A percentile compares a stretch with the other conserved stretches of the same genome.
These are phyloP conservation scores for Pisolithus marmoratus DNA, from an alignment of 768 basidiomycete genomes.

Conservation along the genomic window DNA sequence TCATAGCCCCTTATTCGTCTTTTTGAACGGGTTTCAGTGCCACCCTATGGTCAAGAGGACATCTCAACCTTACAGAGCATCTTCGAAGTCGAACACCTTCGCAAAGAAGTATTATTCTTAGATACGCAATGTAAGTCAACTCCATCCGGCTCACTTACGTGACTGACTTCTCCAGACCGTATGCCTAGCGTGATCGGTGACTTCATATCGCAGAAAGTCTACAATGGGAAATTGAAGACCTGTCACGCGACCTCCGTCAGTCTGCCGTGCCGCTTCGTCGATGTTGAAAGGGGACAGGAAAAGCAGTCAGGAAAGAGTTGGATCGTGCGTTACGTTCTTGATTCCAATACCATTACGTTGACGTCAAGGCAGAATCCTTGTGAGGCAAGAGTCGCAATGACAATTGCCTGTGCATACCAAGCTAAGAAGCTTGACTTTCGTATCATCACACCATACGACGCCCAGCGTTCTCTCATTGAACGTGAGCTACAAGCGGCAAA, in stretches of 20 bases:
- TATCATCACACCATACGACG: slow-evolving; percentile 80
- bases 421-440: slow-evolving; percentile 39
- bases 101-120: slow-evolving; percentile 43
- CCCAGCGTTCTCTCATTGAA: slow-evolving; percentile 59
- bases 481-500: slow-evolving; percentile 38
- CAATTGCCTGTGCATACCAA: too few species aligned
- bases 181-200: slow-evolving; percentile 74
- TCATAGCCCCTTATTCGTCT: not conserved
- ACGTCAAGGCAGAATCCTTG: too few species aligned
- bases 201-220: slow-evolving; percentile 64
- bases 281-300: slow-evolving; percentile 31
- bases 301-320: not conserved
- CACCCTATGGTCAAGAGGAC: slow-evolving; percentile 73
- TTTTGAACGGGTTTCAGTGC: slow-evolving; percentile 41
- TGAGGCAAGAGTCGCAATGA: too few species aligned
- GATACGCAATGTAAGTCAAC: slow-evolving; percentile 62
- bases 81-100: slow-evolving; percentile 65
- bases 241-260: slow-evolving; percentile 38
- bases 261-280: slow-evolving; percentile 33
- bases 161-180: slow-evolving; percentile 45
- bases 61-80: slow-evolving; percentile 63
- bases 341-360: not conserved
- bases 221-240: slow-evolving; percentile 53
- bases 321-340: not conserved
- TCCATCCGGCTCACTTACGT: not conserved